Conservation (phyloP, 73 alveolate genomes). For the Paramecium octaurelia region DNA sequence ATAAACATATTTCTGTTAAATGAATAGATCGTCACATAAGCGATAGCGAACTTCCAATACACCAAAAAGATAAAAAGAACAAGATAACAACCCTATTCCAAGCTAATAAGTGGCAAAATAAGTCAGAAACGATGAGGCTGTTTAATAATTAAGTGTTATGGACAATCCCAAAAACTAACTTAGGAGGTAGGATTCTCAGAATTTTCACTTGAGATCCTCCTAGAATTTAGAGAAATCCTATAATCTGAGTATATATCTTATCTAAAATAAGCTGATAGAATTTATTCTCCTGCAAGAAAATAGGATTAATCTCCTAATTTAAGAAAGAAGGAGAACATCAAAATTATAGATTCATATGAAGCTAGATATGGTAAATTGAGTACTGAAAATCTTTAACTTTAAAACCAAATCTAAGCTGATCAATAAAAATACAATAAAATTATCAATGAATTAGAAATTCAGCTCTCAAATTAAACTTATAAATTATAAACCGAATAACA, state of each 20-base stretch:
- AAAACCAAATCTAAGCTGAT: neutral
- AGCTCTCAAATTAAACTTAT: neutral
- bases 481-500: neutral
- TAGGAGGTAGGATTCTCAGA: neutral
- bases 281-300: neutral
- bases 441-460: neutral
- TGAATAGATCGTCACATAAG: neutral
- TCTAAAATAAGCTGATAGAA: neutral
- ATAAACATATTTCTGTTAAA: constrained; percentile 12
- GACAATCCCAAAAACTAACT: neutral
- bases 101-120: neutral
- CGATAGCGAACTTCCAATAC: neutral
- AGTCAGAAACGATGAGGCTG: neutral
- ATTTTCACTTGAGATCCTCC: neutral
- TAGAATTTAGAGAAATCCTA: neutral
- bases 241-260: neutral
- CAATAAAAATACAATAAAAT: neutral
- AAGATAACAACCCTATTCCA: neutral
- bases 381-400: neutral
- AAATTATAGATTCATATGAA: constrained; percentile 29
- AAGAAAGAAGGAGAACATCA: neutral
- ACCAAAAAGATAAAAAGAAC: neutral
- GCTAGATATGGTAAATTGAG: neutral
- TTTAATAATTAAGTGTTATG: neutral
- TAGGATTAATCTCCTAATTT: neutral